These are phyloP conservation scores for Blastomyces gilchristii DNA, from an alignment of 2,329 filamentous ascomycete genomes.

Conservation along the genomic window DNA sequence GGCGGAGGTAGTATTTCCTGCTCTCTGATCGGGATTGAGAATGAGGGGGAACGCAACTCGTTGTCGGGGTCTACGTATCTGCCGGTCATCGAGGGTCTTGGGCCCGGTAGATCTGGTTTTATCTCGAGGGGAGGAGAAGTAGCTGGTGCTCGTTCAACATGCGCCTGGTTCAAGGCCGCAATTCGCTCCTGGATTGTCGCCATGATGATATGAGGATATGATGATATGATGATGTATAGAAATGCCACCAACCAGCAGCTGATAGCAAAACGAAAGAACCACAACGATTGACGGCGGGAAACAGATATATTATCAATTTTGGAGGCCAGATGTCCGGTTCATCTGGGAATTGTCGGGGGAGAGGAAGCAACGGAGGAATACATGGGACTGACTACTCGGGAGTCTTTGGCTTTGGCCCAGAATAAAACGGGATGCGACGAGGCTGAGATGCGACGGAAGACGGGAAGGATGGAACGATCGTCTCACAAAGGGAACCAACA, in stretches of 20 bases:
- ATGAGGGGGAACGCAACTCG: not conserved
- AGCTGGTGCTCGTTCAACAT: conserved; percentile 28
- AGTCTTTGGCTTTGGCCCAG: not conserved
- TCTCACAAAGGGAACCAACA: not conserved
- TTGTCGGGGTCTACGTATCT: conserved; percentile 11
- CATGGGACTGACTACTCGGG: not conserved
- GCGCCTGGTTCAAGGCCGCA: conserved; percentile 36
- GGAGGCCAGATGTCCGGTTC: not conserved
- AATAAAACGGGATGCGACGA: conserved; percentile 5
- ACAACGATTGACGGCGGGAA: not conserved
- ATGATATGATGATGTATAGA: not conserved
- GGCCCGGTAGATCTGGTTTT: conserved; percentile 20
- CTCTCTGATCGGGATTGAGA: not conserved
- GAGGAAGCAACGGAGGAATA: not conserved
- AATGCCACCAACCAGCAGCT: not conserved
- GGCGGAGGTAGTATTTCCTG: conserved; percentile 14
- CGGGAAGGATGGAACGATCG: not conserved
- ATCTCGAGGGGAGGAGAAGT: conserved; percentile 20
- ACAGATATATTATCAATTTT: not conserved
- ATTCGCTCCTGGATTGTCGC: conserved; percentile 39
- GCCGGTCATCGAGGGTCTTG: conserved; percentile 19
- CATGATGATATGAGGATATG: not conserved
- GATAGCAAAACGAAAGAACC: not conserved
- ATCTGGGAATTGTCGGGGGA: not conserved
- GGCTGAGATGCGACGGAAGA: not conserved